These are phyloP conservation scores for Aspergillus ustus DNA, from an alignment of 2,329 filamentous ascomycete species.

Conservation along the genomic window DNA sequence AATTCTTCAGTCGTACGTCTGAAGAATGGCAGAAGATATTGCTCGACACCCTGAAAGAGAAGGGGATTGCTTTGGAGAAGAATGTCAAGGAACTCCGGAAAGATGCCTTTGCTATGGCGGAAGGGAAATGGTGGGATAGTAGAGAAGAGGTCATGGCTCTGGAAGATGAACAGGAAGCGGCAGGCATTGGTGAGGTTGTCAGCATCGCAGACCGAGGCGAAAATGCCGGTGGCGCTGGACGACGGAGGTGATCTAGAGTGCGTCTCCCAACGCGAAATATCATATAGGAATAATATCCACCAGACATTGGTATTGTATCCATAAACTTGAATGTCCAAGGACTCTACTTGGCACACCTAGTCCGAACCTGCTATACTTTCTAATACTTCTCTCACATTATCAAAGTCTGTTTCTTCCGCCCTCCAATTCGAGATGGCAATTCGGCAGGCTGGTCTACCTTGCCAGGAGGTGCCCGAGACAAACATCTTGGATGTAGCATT, in stretches of 20 bases:
- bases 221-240: conserved; percentile 52
- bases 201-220: conserved; percentile 75
- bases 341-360: not conserved
- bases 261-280: not conserved
- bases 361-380: conserved; percentile 47
- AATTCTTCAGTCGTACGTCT: conserved; percentile 88
- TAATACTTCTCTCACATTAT: conserved; percentile 68
- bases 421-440: conserved; percentile 87
- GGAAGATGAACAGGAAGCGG: conserved; percentile 95
- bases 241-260: conserved; percentile 46
- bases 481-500: conserved; percentile 77
- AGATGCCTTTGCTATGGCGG: conserved; percentile 84
- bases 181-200: conserved; percentile 92
- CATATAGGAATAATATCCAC: not conserved
- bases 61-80: conserved; percentile 60
- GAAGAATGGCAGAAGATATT: conserved; percentile 89
- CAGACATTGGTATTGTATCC: not conserved
- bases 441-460: conserved; percentile 73
- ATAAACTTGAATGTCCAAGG: not conserved
- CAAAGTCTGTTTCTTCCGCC: conserved; percentile 69
- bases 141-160: conserved; percentile 88
- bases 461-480: conserved; percentile 81
- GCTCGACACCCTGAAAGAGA: conserved; percentile 73
- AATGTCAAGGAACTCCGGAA: conserved; percentile 91
- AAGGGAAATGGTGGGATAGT: conserved; percentile 99